phyloP scores from a whole-genome alignment of 331 rosid species.

The Cydonia oblonga region DNA sequence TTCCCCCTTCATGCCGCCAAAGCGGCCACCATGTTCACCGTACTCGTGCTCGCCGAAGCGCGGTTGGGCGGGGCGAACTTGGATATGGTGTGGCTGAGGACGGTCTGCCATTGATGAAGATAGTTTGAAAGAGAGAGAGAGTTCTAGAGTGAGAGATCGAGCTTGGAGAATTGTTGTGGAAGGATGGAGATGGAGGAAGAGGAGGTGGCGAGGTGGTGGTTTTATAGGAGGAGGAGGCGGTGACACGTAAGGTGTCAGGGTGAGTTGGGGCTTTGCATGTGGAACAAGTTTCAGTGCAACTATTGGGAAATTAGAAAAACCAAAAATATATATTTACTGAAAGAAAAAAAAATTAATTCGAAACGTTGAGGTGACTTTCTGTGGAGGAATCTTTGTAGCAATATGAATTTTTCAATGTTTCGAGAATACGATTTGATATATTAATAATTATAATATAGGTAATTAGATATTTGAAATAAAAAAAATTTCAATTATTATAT shows the following conservation, averaged over 20 bases:
- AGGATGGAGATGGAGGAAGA: not conserved
- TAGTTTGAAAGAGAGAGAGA: not conserved
- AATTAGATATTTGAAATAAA: too few species aligned
- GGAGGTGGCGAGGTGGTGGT: not conserved
- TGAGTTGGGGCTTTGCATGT: conserved; percentile 61
- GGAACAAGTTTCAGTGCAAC: conserved; percentile 56
- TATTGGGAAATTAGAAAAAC: not conserved
- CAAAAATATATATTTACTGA: too few species aligned
- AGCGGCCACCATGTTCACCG: conserved; percentile 7
- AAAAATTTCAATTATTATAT: accelerated
- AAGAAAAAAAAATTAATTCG: too few species aligned
- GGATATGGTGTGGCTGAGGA: conserved; percentile 36
- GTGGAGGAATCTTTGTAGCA: too few species aligned
- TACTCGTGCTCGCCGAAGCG: conserved; percentile 14
- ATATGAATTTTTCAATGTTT: too few species aligned
- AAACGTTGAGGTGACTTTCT: too few species aligned
- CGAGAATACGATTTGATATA: accelerated
- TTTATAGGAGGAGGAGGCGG: conserved; percentile 24
- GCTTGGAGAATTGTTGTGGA: not conserved
- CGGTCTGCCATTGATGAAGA: conserved; percentile 40
- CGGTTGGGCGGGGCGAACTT: conserved; percentile 45
- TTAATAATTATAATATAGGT: too few species aligned
- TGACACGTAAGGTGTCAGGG: conserved; percentile 51
- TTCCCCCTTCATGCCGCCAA: not conserved
- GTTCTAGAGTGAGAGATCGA: not conserved